phyloP scores from a whole-genome alignment of 202 grass and related monocot genomes.

The Zoysia matrella region DNA sequence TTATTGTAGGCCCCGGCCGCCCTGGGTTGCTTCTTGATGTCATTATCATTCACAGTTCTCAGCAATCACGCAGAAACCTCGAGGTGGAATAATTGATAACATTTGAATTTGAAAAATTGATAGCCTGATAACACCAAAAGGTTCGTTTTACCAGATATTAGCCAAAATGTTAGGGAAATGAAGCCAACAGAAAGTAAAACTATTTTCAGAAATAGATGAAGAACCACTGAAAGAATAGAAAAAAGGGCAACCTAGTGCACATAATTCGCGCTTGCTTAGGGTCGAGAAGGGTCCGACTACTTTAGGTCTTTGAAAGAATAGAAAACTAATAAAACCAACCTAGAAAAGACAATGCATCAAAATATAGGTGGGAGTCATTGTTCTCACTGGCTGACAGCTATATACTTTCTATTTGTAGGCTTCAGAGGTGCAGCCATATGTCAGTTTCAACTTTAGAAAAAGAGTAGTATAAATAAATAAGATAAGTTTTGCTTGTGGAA shows the following conservation, averaged over 20 bases:
- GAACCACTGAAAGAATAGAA: neutral
- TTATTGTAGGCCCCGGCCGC: slow-evolving; percentile 3
- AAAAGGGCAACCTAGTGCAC: neutral
- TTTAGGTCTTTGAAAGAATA: too few relatives aligned
- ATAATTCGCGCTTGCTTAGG: too few relatives aligned
- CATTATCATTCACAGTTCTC: slow-evolving; percentile 27
- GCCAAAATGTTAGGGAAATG: neutral
- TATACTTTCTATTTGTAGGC: neutral
- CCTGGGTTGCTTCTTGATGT: slow-evolving; percentile 37
- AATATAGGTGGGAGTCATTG: neutral
- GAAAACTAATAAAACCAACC: neutral
- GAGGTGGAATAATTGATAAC: slow-evolving; percentile 20
- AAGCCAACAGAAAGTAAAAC: neutral
- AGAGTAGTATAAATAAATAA: too few relatives aligned
- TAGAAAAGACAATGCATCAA: neutral
- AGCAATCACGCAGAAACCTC: slow-evolving; percentile 11
- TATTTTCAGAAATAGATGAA: slow-evolving; percentile 7
- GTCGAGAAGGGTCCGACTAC: too few relatives aligned
- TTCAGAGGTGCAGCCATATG: neutral
- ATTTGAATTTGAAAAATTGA: slow-evolving; percentile 20
- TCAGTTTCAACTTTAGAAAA: neutral
- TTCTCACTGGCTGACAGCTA: neutral
- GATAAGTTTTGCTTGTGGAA: neutral
- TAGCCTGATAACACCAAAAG: slow-evolving; percentile 17
- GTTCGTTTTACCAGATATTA: neutral